Conservation (phyloP, 139 green algal species). For the Closterium sp. region DNA sequence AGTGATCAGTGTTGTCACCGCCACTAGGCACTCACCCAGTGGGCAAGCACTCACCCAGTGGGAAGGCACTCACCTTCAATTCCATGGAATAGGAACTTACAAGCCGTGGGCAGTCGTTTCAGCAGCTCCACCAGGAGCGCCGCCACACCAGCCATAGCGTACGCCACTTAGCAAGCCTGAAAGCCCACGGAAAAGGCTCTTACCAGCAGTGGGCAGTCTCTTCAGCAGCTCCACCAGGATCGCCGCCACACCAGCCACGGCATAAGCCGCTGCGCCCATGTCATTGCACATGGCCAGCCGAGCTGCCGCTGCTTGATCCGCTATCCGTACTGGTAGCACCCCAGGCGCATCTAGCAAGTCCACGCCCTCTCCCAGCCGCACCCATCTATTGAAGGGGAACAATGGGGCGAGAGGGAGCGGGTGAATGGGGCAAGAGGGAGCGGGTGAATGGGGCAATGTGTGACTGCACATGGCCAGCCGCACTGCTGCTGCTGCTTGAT, state of each 20-base stretch:
- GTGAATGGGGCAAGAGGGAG: conserved; percentile 47
- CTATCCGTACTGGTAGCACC: conserved; percentile 65
- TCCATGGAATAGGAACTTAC: background rate
- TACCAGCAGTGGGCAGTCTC: background rate
- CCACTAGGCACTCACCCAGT: background rate
- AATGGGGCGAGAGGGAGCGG: background rate
- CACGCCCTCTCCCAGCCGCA: conserved; percentile 73
- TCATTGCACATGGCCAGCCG: conserved; percentile 97
- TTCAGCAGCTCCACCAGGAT: conserved; percentile 51
- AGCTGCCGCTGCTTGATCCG: conserved; percentile 80
- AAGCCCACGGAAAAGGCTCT: conserved; percentile 43
- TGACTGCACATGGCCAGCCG: conserved; percentile 96
- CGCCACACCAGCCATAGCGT: background rate
- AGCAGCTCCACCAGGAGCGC: conserved; percentile 49
- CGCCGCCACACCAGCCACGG: conserved; percentile 46
- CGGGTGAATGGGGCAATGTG: no score
- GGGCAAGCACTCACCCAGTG: no score
- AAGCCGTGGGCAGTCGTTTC: conserved; percentile 1
- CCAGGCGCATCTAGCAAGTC: conserved; percentile 93
- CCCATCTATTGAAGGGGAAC: conserved; percentile 43
- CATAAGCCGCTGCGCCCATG: conserved; percentile 94
- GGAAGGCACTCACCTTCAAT: no score
- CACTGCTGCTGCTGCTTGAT: conserved; percentile 82
- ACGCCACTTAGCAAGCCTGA: conserved; percentile 41
- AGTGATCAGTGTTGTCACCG: no score